These are phyloP conservation scores for Aureobasidium leucospermi DNA, from an alignment of 2,329 filamentous ascomycete species.

Conservation along the genomic window DNA sequence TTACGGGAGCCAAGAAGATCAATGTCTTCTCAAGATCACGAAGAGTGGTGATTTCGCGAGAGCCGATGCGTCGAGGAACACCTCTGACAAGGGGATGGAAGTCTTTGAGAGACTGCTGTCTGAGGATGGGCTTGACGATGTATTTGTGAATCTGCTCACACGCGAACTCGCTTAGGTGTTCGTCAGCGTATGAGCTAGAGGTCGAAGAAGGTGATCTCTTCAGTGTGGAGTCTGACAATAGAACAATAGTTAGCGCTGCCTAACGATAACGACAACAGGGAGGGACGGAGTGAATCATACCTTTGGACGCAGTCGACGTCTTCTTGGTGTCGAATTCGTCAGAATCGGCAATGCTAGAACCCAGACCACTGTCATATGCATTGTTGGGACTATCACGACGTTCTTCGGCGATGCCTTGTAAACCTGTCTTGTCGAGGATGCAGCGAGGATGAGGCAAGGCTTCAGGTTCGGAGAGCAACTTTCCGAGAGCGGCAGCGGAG, in stretches of 20 bases:
- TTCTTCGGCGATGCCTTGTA: conserved; percentile 31
- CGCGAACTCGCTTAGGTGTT: conserved; percentile 60
- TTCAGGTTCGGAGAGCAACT: conserved; percentile 41
- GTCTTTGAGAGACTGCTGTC: conserved; percentile 63
- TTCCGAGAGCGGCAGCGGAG: conserved; percentile 27
- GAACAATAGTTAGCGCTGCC: conserved; percentile 5
- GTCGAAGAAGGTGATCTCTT: conserved; percentile 3
- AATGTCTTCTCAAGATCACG: conserved; percentile 92
- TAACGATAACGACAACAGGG: conserved; percentile 1
- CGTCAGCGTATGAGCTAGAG: conserved; percentile 37
- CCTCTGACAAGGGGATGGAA: conserved; percentile 75
- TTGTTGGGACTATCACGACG: conserved; percentile 54
- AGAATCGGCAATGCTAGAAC: conserved; percentile 61
- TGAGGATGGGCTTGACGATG: conserved; percentile 70
- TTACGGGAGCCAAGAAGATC: conserved; percentile 87
- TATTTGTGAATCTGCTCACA: conserved; percentile 72
- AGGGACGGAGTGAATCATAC: conserved; percentile 14
- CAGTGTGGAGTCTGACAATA: conserved; percentile 9
- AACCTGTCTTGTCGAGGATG: conserved; percentile 31
- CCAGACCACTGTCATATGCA: conserved; percentile 80
- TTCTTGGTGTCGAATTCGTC: conserved; percentile 19
- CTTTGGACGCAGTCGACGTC: conserved; percentile 1
- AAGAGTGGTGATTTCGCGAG: conserved; percentile 81
- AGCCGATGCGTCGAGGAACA: conserved; percentile 69
- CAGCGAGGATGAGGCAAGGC: conserved; percentile 42